A percentile compares a stretch with the other conserved stretches of the same genome.
Conservation (phyloP, 2,329 filamentous ascomycete genomes). For the Xylaria multiplex region DNA sequence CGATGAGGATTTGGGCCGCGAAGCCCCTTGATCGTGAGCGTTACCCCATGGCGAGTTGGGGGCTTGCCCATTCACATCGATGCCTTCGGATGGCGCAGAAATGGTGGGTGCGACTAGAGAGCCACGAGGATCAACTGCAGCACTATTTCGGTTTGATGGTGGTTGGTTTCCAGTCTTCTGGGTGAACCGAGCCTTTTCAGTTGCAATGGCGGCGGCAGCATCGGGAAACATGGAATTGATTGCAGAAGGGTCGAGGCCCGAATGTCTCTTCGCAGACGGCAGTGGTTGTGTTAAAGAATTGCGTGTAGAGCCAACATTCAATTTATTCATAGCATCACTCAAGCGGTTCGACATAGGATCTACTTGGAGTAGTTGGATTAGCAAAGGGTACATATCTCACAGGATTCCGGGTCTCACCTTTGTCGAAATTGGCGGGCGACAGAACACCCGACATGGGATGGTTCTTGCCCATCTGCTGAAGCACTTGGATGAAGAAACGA, state of each 20-base stretch:
- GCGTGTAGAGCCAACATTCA: conserved; percentile 86
- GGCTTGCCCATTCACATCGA: conserved; percentile 69
- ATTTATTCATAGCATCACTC: conserved; percentile 95
- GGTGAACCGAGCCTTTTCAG: conserved; percentile 96
- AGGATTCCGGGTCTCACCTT: conserved; percentile 68
- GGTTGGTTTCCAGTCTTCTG: conserved; percentile 92
- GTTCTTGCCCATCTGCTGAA: conserved; percentile 98
- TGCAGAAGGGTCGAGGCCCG: conserved; percentile 88
- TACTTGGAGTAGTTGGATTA: conserved; percentile 51
- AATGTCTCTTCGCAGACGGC: conserved; percentile 86
- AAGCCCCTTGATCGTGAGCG: conserved; percentile 60
- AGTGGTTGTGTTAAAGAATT: conserved; percentile 86
- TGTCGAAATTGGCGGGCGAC: conserved; percentile 95
- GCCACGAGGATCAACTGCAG: conserved; percentile 77
- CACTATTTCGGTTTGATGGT: conserved; percentile 91
- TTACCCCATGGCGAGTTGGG: conserved; percentile 84
- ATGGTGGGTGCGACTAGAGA: conserved; percentile 82
- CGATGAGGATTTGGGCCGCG: conserved; percentile 80
- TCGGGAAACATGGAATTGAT: conserved; percentile 99
- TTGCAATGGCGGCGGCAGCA: conserved; percentile 96
- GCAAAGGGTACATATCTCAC: background rate
- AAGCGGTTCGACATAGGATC: conserved; percentile 97
- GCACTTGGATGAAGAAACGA: conserved; percentile 97
- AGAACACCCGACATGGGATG: conserved; percentile 96
- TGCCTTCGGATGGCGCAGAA: conserved; percentile 71